phyloP scores from a whole-genome alignment of 495 filamentous ascomycete species.

The Opeltia flavorubescens region DNA sequence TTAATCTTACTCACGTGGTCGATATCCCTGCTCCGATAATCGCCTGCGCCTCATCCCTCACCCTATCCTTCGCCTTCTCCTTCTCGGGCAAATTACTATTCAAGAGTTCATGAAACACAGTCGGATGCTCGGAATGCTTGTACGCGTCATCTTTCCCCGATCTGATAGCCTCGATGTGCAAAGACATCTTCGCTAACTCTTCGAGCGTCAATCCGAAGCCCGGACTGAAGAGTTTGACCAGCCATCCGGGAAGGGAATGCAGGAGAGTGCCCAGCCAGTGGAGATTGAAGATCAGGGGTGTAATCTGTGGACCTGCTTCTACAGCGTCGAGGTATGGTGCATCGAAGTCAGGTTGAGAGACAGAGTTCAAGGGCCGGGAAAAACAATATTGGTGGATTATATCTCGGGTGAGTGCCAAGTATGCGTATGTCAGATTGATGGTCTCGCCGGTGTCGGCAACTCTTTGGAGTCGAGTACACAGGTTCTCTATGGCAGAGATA shows the following conservation, averaged over 20 bases:
- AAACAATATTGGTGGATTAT: no score
- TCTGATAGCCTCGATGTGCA: neutral
- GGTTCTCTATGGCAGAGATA: constrained; percentile 6
- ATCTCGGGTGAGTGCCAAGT: no score
- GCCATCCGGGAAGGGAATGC: neutral
- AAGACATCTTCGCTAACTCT: constrained; percentile 11
- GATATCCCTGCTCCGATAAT: constrained; percentile 30
- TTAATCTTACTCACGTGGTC: constrained; percentile 20
- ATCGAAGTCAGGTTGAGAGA: no score
- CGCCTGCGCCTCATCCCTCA: constrained; percentile 26
- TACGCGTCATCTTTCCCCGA: constrained; percentile 3
- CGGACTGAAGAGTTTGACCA: constrained; percentile 2
- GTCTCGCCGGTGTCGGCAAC: constrained; percentile 4
- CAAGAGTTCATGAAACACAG: constrained; percentile 27
- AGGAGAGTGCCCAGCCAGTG: neutral
- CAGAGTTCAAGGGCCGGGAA: no score
- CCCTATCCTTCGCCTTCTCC: constrained; percentile 20
- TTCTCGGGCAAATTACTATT: constrained; percentile 15
- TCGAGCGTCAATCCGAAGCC: neutral
- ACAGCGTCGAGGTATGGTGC: no score
- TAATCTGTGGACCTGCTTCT: no score
- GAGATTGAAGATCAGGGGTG: no score
- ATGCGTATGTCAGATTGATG: neutral
- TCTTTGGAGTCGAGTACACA: constrained; percentile 10
- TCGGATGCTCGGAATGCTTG: constrained; percentile 13